Evolutionary conservation across 495 filamentous ascomycete species (phyloP), one percentile per base, ranked within the genome.

Genomic region (Extremus antarcticus): DNA sequence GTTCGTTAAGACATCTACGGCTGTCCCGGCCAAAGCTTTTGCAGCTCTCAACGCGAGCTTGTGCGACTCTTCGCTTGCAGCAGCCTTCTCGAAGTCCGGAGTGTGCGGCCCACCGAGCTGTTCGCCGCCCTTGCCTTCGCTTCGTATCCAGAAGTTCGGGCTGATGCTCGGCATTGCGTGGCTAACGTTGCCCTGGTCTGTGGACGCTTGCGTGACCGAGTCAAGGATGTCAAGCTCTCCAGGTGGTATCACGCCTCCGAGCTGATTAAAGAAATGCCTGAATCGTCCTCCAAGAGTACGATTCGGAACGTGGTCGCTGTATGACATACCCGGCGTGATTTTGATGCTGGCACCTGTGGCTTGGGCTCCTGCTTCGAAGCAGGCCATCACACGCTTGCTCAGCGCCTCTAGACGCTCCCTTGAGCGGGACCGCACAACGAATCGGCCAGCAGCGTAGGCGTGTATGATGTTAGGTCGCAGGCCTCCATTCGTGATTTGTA

Each of bases 381-480:
- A 87, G 0, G 72, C 75, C 16, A 68, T 62, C 17, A 84, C 77
- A 29, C 76, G 78, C 29, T 62, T 59, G 20, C 70, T 68, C 17
- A 85, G 66, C n/a, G 56, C 66, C 29, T 75, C 72, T 4, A 62
- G 50, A n/a, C 59, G 55, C 9, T 41, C 43, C 11, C 38, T 41
- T 2, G 45, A 40, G 32, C 21, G 45, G 1, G 59, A 54, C 3
- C 59, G 59, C 4, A 62, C 55, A 13, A 58, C 59, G 32, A 62
- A 62, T 11, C 55, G 25, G 25, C 59, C 59, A 3, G 59, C 32
- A 17, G 80, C 74, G 51, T 76, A 74, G 0, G 72, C 73, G 19
- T 81, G 81, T 43, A 85, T 82, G 47, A 85, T 71, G 60, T 87
- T 85, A 9, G 80, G 73, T 3, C 78, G 73, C 19, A 73, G 69